Evolutionary conservation across 176 grass and related monocot genomes (phyloP), one percentile per base, ranked within the genome.

Genomic region (Oryza glumipatula): DNA sequence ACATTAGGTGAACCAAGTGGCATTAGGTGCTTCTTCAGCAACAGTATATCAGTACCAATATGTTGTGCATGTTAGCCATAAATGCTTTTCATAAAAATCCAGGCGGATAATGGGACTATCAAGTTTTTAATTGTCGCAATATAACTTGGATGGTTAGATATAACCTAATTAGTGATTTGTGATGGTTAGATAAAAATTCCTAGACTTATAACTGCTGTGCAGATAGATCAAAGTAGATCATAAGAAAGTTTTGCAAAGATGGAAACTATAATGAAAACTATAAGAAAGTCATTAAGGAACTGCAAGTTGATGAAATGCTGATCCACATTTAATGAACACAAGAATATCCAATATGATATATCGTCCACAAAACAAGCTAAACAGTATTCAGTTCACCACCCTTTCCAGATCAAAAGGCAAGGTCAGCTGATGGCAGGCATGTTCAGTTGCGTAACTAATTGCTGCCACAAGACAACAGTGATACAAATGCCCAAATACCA

Each of bases 11-110:
- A 68, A 39, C 21, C 8, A 51, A 28, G 12, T 75, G 71, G 3
- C 16, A 17, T 7, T 32, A 38, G 39, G 49, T 75, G 41, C 60
- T 30, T 64, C 24, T 46, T 75, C 58, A 51, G 35, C 73, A 73
- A 64, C 4, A 6, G 14, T 8, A 70, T 82, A 45, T 83, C 35
- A 19, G 23, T 67, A 77, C 51, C 49, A 68, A 68, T 80, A 47
- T 26, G 28, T 16, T 4, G 65, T 43, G 9, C 41, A 75, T 16
- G 30, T 72, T 45, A 72, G 19, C 6, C 24, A 35, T 35, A 46
- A 77, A 43, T 36, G 9, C 21, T 43, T 66, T 74, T 32, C 61
- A 39, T 28, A 30, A 73, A 86, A 49, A 86, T 81, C 38, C 38
- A 63, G 49, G 22, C 44, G 11, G 16, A 22, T 36, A 56, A 70